These are phyloP conservation scores for Escallonia rubra DNA, from an alignment of 129 eudicot genomes.

Conservation along the genomic window DNA sequence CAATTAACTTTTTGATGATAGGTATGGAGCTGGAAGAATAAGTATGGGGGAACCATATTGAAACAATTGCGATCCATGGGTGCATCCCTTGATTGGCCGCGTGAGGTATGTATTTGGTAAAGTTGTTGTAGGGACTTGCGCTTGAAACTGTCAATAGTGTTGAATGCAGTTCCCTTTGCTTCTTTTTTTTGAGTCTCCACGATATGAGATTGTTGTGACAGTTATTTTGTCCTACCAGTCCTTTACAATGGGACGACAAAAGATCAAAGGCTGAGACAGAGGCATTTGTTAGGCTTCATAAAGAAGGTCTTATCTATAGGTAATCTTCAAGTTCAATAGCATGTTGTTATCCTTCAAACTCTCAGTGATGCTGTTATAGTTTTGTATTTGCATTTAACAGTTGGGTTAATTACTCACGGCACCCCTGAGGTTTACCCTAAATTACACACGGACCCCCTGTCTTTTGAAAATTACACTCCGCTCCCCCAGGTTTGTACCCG, in stretches of 20 bases:
- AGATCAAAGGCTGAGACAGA: conserved; percentile 72
- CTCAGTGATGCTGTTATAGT: conserved; percentile 9
- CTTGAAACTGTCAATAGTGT: background rate
- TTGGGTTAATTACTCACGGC: too few species aligned
- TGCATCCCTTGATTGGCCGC: conserved; percentile 96
- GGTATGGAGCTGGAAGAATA: conserved; percentile 97
- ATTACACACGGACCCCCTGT: too few species aligned
- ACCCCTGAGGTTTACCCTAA: too few species aligned
- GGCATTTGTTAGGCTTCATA: conserved; percentile 82
- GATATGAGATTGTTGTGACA: too few species aligned
- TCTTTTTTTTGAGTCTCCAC: background rate
- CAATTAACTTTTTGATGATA: conserved; percentile 15
- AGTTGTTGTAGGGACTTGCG: too few species aligned
- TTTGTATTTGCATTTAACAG: background rate
- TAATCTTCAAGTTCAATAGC: too few species aligned
- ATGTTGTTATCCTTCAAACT: too few species aligned
- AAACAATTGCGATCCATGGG: conserved; percentile 82
- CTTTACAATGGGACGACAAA: conserved; percentile 80
- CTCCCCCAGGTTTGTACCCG: too few species aligned
- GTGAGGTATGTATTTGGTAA: conserved; percentile 53
- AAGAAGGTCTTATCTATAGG: conserved; percentile 85
- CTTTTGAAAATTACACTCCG: too few species aligned
- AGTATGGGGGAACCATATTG: conserved; percentile 82
- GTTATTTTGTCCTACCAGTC: conserved; percentile 18
- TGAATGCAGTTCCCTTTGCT: background rate